Conservation (phyloP, 495 filamentous ascomycete genomes). For the Daldinia decipiens region DNA sequence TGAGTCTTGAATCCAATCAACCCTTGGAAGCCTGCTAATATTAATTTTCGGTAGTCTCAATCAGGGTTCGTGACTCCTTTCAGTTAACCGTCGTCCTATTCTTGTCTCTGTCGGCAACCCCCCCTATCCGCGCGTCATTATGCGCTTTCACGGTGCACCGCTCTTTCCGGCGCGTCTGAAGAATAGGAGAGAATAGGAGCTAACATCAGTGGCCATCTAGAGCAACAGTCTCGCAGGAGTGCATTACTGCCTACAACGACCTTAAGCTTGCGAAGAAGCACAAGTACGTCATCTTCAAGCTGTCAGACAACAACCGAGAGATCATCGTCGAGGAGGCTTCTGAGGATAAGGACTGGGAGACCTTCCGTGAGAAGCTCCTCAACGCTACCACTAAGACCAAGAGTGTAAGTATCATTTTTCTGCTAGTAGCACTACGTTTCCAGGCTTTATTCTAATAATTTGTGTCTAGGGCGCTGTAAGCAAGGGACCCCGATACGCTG, state of each 20-base stretch:
- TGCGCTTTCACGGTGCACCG: constrained; percentile 30
- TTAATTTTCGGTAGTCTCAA: constrained; percentile 64
- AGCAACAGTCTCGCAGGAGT: constrained; percentile 81
- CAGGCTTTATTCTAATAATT: constrained; percentile 26
- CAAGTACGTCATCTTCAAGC: constrained; percentile 98
- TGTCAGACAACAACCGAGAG: constrained; percentile 89
- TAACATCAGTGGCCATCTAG: constrained; percentile 59
- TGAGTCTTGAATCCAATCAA: constrained; percentile 40
- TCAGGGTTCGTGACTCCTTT: constrained; percentile 67
- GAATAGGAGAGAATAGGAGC: constrained; percentile 30
- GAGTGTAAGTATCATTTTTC: constrained; percentile 45
- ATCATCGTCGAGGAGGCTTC: constrained; percentile 82
- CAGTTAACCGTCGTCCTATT: constrained; percentile 31
- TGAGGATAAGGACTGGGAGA: constrained; percentile 71
- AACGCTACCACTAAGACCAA: constrained; percentile 64
- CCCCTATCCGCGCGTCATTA: constrained; percentile 33
- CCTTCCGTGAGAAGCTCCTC: constrained; percentile 82
- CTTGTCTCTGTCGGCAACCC: constrained; percentile 27
- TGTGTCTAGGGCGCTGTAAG: constrained; percentile 61
- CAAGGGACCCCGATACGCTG: constrained; percentile 89
- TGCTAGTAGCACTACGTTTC: not conserved
- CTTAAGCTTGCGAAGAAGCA: constrained; percentile 87
- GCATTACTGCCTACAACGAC: constrained; percentile 85
- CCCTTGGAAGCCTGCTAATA: constrained; percentile 24
- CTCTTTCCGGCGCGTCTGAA: constrained; percentile 20